Conservation (phyloP, 2,329 filamentous ascomycete species). For the Rhynchosporium graminicola region DNA sequence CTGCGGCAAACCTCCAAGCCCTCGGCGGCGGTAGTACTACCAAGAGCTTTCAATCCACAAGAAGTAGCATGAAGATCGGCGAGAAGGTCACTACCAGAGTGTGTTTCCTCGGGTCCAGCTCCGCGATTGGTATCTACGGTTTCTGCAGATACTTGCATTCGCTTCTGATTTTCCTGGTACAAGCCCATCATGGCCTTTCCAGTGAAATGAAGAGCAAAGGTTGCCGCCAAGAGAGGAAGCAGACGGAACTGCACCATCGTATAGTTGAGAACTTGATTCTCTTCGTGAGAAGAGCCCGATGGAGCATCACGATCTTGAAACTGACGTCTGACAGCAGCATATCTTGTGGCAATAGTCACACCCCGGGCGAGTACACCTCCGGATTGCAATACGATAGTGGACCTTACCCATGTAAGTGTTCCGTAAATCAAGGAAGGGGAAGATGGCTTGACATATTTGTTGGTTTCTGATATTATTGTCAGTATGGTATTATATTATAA, state of each 20-base stretch:
- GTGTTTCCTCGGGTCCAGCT: slow-evolving; percentile 67
- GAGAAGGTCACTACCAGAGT: slow-evolving; percentile 65
- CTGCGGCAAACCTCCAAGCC: slow-evolving; percentile 74
- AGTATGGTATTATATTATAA: no score
- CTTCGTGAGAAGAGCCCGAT: slow-evolving; percentile 55
- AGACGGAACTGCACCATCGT: slow-evolving; percentile 78
- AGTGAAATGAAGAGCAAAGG: slow-evolving; percentile 78
- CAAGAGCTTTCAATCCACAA: slow-evolving; percentile 73
- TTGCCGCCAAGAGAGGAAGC: slow-evolving; percentile 70
- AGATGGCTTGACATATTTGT: slow-evolving; percentile 66
- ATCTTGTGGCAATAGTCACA: slow-evolving; percentile 76
- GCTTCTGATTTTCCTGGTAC: slow-evolving; percentile 71
- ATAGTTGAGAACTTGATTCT: slow-evolving; percentile 78
- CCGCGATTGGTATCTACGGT: slow-evolving; percentile 50
- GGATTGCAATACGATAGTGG: slow-evolving; percentile 72
- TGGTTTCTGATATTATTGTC: slow-evolving; percentile 48
- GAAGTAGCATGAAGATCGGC: slow-evolving; percentile 77
- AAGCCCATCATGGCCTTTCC: slow-evolving; percentile 74
- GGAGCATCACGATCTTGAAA: slow-evolving; percentile 74
- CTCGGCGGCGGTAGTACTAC: slow-evolving; percentile 71
- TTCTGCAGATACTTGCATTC: slow-evolving; percentile 53
- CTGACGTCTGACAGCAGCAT: slow-evolving; percentile 72
- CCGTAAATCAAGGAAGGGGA: slow-evolving; percentile 71
- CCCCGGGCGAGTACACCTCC: slow-evolving; percentile 71
- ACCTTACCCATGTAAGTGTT: slow-evolving; percentile 74